A percentile compares a stretch with the other conserved stretches of the same genome.
These are phyloP conservation scores for sorghum (Sorghum bicolor) DNA, from an alignment of 176 grass and related monocot species.

Conservation along the genomic window Sorghum_bicolor_NCBIv3 NC_012872.2:52341001-52341500, in stretches of 20 bases:
- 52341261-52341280: constrained; percentile 95
- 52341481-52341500: constrained; percentile 54
- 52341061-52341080: not conserved
- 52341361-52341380: constrained; percentile 24
- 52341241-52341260: constrained; percentile 86
- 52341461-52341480: constrained; percentile 45
- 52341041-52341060: not conserved
- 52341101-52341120: not conserved
- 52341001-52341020: not conserved
- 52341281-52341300: constrained; percentile 74
- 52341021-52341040: not conserved
- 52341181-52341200: not conserved
- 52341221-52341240: constrained; percentile 54
- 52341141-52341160: constrained; percentile 11
- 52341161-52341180: not conserved
- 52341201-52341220: constrained; percentile 43
- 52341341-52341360: constrained; percentile 94
- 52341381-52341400: constrained; percentile 23
- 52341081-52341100: not conserved
- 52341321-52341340: constrained; percentile 95
- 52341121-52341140: not conserved
- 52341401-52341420: constrained; percentile 7
- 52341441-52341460: constrained; percentile 87
- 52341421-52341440: constrained; percentile 36
- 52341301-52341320: constrained; percentile 75